phyloP scores from a whole-genome alignment of 768 basidiomycete genomes.

The Guyanaporus albipodus region DNA sequence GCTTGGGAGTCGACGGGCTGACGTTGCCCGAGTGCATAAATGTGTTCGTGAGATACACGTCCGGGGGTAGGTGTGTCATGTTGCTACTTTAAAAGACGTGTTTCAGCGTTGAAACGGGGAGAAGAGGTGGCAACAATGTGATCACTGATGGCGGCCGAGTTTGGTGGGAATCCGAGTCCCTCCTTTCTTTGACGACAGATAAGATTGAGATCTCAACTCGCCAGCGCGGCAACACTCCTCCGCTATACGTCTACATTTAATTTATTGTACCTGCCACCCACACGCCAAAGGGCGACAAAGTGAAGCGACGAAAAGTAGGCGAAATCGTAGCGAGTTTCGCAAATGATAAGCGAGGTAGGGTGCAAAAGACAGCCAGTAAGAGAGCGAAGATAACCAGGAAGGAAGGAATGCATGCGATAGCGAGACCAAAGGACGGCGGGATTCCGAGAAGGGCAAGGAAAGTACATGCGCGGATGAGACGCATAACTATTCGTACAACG shows the following conservation, averaged over 20 bases:
- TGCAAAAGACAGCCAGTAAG: slow-evolving; percentile 16
- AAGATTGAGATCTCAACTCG: slow-evolving; percentile 13
- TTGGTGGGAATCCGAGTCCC: slow-evolving; percentile 24
- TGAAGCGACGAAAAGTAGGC: slow-evolving; percentile 4
- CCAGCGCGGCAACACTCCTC: too few relatives aligned
- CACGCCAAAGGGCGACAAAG: not conserved
- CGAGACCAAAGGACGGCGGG: slow-evolving; percentile 8
- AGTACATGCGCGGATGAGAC: slow-evolving; percentile 21
- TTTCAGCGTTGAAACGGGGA: slow-evolving; percentile 14
- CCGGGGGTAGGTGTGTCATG: slow-evolving; percentile 31
- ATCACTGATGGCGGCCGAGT: not conserved
- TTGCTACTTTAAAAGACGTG: slow-evolving; percentile 4
- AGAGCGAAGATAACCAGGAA: slow-evolving; percentile 27
- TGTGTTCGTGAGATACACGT: slow-evolving; percentile 30
- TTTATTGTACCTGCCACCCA: slow-evolving; percentile 6
- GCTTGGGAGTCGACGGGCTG: slow-evolving; percentile 33
- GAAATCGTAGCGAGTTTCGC: slow-evolving; percentile 7
- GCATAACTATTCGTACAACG: slow-evolving; percentile 22
- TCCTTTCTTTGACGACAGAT: too few relatives aligned
- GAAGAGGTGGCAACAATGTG: not conserved
- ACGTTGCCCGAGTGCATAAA: slow-evolving; percentile 32
- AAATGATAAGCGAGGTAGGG: slow-evolving; percentile 9
- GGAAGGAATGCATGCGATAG: slow-evolving; percentile 21
- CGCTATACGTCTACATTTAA: slow-evolving; percentile 10
- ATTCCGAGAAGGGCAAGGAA: slow-evolving; percentile 24